phyloP scores from a whole-genome alignment of 2,329 filamentous ascomycete species.

The Cercospora sp. region DNA sequence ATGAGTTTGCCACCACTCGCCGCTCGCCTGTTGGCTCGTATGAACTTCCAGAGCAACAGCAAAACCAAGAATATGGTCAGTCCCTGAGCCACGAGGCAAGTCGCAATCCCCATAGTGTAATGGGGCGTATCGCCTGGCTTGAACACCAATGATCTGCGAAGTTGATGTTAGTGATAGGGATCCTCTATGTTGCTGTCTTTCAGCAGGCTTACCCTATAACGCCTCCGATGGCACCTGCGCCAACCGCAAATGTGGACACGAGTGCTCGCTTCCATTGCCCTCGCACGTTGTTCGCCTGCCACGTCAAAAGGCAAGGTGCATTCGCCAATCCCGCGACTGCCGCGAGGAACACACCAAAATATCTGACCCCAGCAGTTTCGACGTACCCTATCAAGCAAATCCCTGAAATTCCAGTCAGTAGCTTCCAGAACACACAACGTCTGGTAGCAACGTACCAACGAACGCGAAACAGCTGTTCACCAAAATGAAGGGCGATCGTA shows the following conservation, averaged over 20 bases:
- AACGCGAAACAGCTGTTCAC: conserved; percentile 17
- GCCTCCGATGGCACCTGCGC: conserved; percentile 58
- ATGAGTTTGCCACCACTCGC: conserved; percentile 25
- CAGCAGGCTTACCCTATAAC: conserved; percentile 46
- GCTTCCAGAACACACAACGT: neutral
- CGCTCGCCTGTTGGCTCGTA: conserved; percentile 25
- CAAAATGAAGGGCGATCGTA: conserved; percentile 32
- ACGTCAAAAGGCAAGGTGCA: conserved; percentile 24
- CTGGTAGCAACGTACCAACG: conserved; percentile 56
- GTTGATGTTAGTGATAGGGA: neutral
- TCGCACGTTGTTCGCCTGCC: conserved; percentile 50
- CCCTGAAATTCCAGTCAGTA: conserved; percentile 47
- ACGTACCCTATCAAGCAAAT: conserved; percentile 29
- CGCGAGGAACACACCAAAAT: conserved; percentile 36
- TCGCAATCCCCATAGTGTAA: conserved; percentile 26
- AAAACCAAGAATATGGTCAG: conserved; percentile 25
- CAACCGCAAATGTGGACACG: conserved; percentile 13
- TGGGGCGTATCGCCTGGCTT: conserved; percentile 22
- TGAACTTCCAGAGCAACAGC: conserved; percentile 22
- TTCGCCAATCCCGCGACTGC: conserved; percentile 28
- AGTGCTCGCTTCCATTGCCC: conserved; percentile 54
- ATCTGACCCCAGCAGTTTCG: conserved; percentile 31
- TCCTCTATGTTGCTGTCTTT: neutral
- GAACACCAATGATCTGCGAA: conserved; percentile 21
- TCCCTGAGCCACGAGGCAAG: conserved; percentile 18